Evolutionary conservation across 495 filamentous ascomycete genomes (phyloP).

Genomic region (Gamarada debralockiae): DNA sequence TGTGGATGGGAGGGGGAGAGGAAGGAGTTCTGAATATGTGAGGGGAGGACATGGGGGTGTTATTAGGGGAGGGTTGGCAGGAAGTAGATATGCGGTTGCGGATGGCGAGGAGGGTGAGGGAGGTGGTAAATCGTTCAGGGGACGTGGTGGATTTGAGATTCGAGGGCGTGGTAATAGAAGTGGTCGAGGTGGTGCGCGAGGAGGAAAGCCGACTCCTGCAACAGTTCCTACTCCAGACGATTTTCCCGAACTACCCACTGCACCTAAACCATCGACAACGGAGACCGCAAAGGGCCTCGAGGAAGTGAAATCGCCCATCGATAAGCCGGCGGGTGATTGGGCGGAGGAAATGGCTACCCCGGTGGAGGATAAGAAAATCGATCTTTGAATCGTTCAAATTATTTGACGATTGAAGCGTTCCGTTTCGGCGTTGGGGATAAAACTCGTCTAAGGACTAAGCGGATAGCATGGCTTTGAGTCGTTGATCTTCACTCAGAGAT

Average conservation of each 20-base stretch:
- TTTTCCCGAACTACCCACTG: conserved; percentile 18
- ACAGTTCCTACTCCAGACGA: conserved; percentile 14
- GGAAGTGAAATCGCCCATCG: conserved; percentile 8
- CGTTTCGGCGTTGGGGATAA: background rate
- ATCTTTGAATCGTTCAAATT: background rate
- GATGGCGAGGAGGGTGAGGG: conserved; percentile 2
- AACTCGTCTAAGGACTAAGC: background rate
- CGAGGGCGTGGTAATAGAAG: conserved; percentile 16
- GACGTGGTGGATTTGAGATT: conserved; percentile 9
- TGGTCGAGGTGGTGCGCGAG: conserved; percentile 14
- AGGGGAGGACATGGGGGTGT: conserved; percentile 62
- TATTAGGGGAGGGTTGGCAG: conserved; percentile 16
- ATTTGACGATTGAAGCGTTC: background rate
- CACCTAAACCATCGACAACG: background rate
- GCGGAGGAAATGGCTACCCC: conserved; percentile 28
- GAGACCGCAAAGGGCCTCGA: background rate
- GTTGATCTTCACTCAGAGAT: too few species aligned
- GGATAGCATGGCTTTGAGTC: too few species aligned
- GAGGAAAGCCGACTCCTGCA: conserved; percentile 2
- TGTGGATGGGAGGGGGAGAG: conserved; percentile 34
- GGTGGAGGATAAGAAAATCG: conserved; percentile 19
- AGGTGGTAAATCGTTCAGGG: background rate
- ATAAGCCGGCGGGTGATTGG: conserved; percentile 15
- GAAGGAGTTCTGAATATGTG: conserved; percentile 33
- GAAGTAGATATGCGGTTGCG: conserved; percentile 12